A percentile compares a stretch with the other conserved stretches of the same genome.
Conservation (phyloP, 257 asterid genomes). For the Solanum etuberosum region DNA sequence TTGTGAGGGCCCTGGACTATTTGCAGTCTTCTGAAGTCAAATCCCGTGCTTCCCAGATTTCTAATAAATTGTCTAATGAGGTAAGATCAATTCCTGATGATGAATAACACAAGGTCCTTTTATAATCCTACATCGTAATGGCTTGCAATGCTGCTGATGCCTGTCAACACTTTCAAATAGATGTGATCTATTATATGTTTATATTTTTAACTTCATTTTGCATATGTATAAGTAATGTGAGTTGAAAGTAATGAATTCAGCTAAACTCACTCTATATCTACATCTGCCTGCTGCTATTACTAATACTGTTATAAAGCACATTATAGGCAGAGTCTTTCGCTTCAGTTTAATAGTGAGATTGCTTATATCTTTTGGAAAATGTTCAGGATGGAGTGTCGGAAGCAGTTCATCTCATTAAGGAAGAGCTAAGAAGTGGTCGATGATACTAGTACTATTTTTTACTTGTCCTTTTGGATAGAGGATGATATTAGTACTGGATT, state of each 20-base stretch:
- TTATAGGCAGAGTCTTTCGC: not conserved
- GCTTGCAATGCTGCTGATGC: not conserved
- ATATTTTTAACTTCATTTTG: not conserved
- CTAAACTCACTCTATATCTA: not conserved
- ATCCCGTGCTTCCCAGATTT: slow-evolving; percentile 46
- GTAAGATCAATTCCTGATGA: slow-evolving; percentile 22
- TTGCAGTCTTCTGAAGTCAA: slow-evolving; percentile 45
- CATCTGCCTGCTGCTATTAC: not conserved
- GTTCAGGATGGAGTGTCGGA: slow-evolving; percentile 70
- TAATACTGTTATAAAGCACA: not conserved
- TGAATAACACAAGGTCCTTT: not conserved
- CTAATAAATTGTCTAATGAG: slow-evolving; percentile 49
- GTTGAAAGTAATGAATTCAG: not conserved
- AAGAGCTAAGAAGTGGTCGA: slow-evolving; percentile 23
- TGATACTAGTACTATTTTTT: not conserved
- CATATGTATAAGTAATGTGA: not conserved
- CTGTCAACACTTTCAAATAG: not conserved
- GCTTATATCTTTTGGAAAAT: slow-evolving; percentile 2
- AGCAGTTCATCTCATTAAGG: slow-evolving; percentile 54
- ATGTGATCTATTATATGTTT: not conserved
- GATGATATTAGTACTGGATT: not conserved
- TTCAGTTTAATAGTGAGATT: not conserved
- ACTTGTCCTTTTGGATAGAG: not conserved
- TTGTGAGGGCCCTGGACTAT: slow-evolving; percentile 32
- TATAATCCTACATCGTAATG: not conserved